Conservation (phyloP, 2,329 filamentous ascomycete species). For the Bipolaris cookei region DNA sequence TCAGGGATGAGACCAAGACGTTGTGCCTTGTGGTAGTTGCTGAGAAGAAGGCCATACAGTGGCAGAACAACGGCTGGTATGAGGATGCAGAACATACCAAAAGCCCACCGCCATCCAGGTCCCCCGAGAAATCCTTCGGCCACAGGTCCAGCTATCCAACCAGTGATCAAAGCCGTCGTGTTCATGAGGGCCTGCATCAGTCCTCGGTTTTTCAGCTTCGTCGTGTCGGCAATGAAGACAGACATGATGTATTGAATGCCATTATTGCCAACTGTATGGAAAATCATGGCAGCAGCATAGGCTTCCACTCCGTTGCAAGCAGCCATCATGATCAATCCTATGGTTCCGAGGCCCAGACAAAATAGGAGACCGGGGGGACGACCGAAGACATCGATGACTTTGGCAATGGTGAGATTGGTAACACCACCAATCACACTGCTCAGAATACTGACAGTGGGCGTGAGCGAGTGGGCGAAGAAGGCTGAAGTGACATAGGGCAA, state of each 20-base stretch:
- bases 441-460: conserved; percentile 42
- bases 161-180: conserved; percentile 29
- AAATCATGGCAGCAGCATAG: conserved; percentile 69
- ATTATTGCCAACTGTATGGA: conserved; percentile 66
- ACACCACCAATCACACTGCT: conserved; percentile 44
- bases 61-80: conserved; percentile 66
- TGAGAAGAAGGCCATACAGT: conserved; percentile 60
- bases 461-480: conserved; percentile 43
- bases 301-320: conserved; percentile 63
- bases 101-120: conserved; percentile 69
- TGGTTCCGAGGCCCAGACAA: conserved; percentile 25
- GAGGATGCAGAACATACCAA: conserved; percentile 69
- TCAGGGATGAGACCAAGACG: conserved; percentile 57
- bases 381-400: conserved; percentile 50
- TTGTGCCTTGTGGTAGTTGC: conserved; percentile 65
- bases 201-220: conserved; percentile 67
- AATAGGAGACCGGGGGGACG: conserved; percentile 44
- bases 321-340: conserved; percentile 68
- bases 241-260: conserved; percentile 56
- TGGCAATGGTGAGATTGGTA: conserved; percentile 47
- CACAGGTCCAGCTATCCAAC: conserved; percentile 29
- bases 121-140: conserved; percentile 51
- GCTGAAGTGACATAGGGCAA: conserved; percentile 48
- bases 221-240: conserved; percentile 72
- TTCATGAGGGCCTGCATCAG: conserved; percentile 61